Percentiles rank a stretch among this genome's conserved stretches.
phyloP scores from a whole-genome alignment of 148 eudicot species.

The Rhododendron griersonianum region DNA sequence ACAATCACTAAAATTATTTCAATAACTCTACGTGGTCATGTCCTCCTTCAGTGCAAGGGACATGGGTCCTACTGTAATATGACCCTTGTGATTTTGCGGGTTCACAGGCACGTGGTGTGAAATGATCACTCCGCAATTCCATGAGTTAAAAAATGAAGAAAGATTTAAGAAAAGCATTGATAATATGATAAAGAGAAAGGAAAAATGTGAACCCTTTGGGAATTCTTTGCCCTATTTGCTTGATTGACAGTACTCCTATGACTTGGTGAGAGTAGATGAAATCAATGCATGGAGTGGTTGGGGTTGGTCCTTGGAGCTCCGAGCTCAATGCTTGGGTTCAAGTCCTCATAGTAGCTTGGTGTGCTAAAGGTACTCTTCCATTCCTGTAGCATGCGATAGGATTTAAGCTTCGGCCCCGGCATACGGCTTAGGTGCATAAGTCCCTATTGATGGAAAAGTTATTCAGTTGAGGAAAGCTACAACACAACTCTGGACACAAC shows the following conservation, averaged over 20 bases:
- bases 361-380: background rate
- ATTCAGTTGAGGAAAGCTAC: too few relatives aligned
- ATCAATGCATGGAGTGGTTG: background rate
- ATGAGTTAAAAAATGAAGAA: background rate
- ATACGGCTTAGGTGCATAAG: background rate
- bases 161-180: background rate
- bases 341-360: background rate
- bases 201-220: background rate
- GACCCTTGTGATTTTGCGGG: background rate
- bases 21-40: background rate
- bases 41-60: background rate
- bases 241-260: background rate
- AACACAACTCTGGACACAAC: too few relatives aligned
- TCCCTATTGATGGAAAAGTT: too few relatives aligned
- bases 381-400: background rate
- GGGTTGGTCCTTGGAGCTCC: background rate
- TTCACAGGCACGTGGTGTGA: background rate
- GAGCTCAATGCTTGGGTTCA: background rate
- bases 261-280: background rate
- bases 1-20: background rate
- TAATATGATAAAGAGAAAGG: background rate
- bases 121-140: background rate
- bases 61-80: background rate
- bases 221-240: background rate
- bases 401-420: background rate